Percentiles rank a stretch among this genome's conserved stretches.
Evolutionary conservation across 371 early-diverging fungal genomes (phyloP).

Genomic region (Mortierella sp.): DNA sequence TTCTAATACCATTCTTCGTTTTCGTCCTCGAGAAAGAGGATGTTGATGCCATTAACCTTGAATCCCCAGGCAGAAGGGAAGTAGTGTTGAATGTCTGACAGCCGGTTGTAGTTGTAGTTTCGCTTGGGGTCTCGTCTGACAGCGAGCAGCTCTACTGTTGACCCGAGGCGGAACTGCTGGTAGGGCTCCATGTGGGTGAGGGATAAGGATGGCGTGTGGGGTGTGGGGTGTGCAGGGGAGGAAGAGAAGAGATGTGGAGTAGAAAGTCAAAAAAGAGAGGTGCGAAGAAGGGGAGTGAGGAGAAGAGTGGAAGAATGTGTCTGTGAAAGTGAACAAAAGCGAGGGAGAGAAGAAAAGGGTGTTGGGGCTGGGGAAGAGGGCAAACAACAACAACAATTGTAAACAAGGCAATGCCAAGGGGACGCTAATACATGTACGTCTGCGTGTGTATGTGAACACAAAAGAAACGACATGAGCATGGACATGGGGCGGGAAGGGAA

Average conservation of each 20-base stretch:
- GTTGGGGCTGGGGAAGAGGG: neutral
- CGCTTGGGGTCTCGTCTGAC: neutral
- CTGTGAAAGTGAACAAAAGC: neutral
- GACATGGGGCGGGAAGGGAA: too few species aligned
- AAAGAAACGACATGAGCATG: too few species aligned
- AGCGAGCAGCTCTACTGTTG: neutral
- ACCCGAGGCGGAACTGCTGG: neutral
- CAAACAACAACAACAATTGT: neutral
- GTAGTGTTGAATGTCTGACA: neutral
- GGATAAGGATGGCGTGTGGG: too few species aligned
- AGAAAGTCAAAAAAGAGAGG: neutral
- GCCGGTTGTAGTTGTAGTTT: neutral
- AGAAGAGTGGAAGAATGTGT: neutral
- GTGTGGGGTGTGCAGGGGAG: neutral
- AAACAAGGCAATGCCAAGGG: too few species aligned
- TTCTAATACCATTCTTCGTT: neutral
- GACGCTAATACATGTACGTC: too few species aligned
- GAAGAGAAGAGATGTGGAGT: neutral
- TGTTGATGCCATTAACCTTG: constrained; percentile 8
- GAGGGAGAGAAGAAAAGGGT: neutral
- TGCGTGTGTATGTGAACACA: too few species aligned
- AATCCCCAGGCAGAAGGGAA: neutral
- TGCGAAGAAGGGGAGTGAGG: neutral
- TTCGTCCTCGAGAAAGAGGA: constrained; percentile 10
- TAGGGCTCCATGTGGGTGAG: neutral